Base-by-base conservation (phyloP, 2,329 filamentous ascomycete genomes). In the Monilinia fructicola region DNA sequence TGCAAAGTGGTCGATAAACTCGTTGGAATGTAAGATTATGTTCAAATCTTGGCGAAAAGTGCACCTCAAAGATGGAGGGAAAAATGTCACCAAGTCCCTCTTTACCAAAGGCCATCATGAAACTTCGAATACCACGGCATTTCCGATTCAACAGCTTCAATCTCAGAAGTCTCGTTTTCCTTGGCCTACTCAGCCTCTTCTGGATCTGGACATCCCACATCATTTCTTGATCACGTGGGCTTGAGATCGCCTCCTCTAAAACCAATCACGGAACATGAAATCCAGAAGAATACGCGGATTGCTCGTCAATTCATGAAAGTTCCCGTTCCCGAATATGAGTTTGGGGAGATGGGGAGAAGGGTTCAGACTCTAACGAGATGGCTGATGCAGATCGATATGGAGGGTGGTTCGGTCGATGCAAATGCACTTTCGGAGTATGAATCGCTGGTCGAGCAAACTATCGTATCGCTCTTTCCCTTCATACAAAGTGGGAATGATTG, bases 301-400 rank as follows among this genome's bases (percentile, higher is more conserved):
- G 62, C 62, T 23, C 54, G 16, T 4, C 42, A 52, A 10, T 23
- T 65, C 11, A 65, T 65, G 16, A 28, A 40, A 23, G 14, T 23
- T 10, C 42, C 62, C 26, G 53, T 65, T 6, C 2, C 21, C 6
- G 53, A 65, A 58, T 14, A 58, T 48, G 42, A 65, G 0, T 65
- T 65, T n/a, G 31, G 2, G 2, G 53, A 58, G 23, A 55, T 58
- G 53, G 42, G 62, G 14, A 35, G 31, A 14, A 23, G 53, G 26
- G 38, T 18, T 26, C 53, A 58, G 5, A 40, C 40, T 5, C 21
- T 64, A 4, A 58, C 53, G 9, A 50, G 16, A 21, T 64, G 53
- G 62, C 6, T 64, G 18, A 28, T 35, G 44, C 26, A 58, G 44
- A 56, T 64, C 26, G 42, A 16, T 18, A 1, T 48, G n/a, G 5